phyloP scores from a whole-genome alignment of 2,329 filamentous ascomycete genomes.

The Orbilia oligospora region DNA sequence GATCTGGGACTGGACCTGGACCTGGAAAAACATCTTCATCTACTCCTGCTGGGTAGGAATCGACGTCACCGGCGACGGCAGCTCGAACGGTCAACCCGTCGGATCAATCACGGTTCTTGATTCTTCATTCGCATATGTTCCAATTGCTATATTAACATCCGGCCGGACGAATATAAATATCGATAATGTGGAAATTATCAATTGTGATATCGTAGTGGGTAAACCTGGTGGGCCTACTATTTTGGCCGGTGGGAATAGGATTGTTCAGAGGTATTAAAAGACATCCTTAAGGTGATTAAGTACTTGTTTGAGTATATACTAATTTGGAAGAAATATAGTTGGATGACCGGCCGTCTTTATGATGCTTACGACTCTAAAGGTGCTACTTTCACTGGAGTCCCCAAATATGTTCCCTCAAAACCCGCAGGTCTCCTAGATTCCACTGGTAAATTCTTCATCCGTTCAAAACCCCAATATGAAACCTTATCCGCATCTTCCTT shows the following conservation, averaged over 20 bases:
- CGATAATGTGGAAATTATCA: slow-evolving; percentile 70
- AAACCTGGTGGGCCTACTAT: slow-evolving; percentile 73
- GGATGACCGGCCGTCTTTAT: slow-evolving; percentile 80
- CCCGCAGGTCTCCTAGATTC: slow-evolving; percentile 58
- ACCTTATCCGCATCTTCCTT: slow-evolving; percentile 73
- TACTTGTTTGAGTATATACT: not conserved
- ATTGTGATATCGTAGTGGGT: slow-evolving; percentile 71
- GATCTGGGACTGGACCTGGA: slow-evolving; percentile 76
- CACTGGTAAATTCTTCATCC: slow-evolving; percentile 72
- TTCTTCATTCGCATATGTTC: slow-evolving; percentile 81
- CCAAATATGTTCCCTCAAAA: slow-evolving; percentile 71
- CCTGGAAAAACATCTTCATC: slow-evolving; percentile 71
- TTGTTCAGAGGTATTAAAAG: slow-evolving; percentile 68
- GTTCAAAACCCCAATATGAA: slow-evolving; percentile 90
- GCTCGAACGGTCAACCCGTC: slow-evolving; percentile 68
- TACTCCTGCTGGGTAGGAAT: slow-evolving; percentile 72
- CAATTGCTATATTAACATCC: slow-evolving; percentile 81
- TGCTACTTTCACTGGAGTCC: slow-evolving; percentile 78
- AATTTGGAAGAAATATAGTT: slow-evolving; percentile 66
- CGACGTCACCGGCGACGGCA: slow-evolving; percentile 71
- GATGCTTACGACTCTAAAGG: slow-evolving; percentile 76
- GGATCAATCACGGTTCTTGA: slow-evolving; percentile 88
- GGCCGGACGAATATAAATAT: slow-evolving; percentile 74
- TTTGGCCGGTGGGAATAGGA: slow-evolving; percentile 77
- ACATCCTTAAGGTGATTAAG: not conserved